Evolutionary conservation across 163 green algal species (phyloP).

Genomic region (Chlamydomonas reinhardtii): DNA sequence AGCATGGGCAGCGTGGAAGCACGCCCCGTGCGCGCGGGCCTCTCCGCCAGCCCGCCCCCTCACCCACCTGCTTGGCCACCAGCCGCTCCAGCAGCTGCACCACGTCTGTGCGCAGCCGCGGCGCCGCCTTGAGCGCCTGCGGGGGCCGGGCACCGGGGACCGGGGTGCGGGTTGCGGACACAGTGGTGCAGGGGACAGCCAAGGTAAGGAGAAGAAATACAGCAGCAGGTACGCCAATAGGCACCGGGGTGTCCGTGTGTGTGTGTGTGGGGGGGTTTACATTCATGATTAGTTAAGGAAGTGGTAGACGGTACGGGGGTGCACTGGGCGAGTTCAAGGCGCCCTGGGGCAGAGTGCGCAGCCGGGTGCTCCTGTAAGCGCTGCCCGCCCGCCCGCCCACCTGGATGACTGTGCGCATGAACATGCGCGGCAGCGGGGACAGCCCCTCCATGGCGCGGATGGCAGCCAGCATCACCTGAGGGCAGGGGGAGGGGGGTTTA

Average conservation of each 20-base stretch:
- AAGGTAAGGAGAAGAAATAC: too few species aligned
- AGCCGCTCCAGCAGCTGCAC: constrained; percentile 76
- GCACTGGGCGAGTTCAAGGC: neutral
- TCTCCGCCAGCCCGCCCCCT: too few species aligned
- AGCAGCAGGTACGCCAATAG: too few species aligned
- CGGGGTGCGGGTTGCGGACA: neutral
- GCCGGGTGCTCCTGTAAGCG: too few species aligned
- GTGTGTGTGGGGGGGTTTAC: too few species aligned
- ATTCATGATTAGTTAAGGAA: too few species aligned
- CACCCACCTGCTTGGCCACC: constrained; percentile 66
- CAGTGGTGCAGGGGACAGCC: too few species aligned
- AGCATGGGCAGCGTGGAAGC: too few species aligned
- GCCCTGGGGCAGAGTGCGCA: neutral
- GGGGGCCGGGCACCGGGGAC: neutral
- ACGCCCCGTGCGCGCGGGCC: too few species aligned
- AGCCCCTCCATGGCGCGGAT: constrained; percentile 53
- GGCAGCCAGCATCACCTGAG: constrained; percentile 37
- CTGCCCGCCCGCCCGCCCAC: neutral
- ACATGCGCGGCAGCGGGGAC: constrained; percentile 78
- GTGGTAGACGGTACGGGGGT: too few species aligned
- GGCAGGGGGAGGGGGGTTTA: neutral
- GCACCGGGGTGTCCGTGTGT: too few species aligned
- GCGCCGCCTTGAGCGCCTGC: constrained; percentile 59
- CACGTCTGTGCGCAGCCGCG: constrained; percentile 72
- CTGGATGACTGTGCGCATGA: constrained; percentile 88